phyloP scores from a whole-genome alignment of 805 yeast species.

The Saccharomycopsis sp. region DNA sequence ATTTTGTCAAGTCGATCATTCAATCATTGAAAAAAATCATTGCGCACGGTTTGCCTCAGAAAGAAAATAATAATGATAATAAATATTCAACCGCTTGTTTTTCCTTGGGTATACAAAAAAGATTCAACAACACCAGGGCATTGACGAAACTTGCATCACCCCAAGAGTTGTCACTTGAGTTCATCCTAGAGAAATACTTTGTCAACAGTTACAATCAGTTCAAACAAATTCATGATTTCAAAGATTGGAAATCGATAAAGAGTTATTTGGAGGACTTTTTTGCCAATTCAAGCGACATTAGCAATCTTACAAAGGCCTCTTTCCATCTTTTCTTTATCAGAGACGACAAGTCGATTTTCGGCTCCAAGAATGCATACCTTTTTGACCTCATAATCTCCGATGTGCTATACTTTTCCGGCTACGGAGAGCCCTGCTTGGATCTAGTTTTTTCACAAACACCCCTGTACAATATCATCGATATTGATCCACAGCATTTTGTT shows the following conservation, averaged over 20 bases:
- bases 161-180: constrained; percentile 26
- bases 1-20: neutral
- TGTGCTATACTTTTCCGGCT: constrained; percentile 36
- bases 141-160: constrained; percentile 29
- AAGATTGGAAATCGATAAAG: neutral
- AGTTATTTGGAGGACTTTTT: constrained; percentile 1
- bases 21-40: neutral
- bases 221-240: neutral
- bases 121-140: constrained; percentile 42
- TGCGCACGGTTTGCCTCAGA: constrained; percentile 21
- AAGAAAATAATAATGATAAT: constrained; percentile 28
- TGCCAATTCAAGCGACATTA: constrained; percentile 23
- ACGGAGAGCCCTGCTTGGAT: constrained; percentile 28
- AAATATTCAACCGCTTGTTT: constrained; percentile 6
- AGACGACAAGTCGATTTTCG: constrained; percentile 53
- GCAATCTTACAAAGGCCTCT: constrained; percentile 48
- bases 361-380: constrained; percentile 30
- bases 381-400: constrained; percentile 31
- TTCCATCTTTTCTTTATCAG: constrained; percentile 54
- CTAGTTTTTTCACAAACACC: constrained; percentile 2
- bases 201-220: constrained; percentile 1
- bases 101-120: constrained; percentile 39
- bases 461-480: constrained; percentile 1
- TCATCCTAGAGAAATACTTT: constrained; percentile 16
- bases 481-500: neutral